Conservation (phyloP, 2,329 filamentous ascomycete species). For the Exophiala bonariae region DNA sequence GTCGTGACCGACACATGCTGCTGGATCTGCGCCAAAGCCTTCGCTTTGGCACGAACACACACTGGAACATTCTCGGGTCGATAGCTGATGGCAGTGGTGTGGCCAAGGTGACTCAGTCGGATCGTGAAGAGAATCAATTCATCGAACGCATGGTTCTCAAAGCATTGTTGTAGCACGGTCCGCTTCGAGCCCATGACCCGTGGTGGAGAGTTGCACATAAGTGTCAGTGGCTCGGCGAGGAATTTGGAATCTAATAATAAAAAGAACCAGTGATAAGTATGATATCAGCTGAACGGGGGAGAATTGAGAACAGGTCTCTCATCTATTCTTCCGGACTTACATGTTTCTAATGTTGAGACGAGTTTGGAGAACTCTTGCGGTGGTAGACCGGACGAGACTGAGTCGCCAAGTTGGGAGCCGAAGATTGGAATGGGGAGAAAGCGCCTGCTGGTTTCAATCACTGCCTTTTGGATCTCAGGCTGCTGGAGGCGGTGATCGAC, state of each 20-base stretch:
- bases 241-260: constrained; percentile 9
- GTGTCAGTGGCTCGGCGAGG: constrained; percentile 9
- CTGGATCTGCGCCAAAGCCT: constrained; percentile 5
- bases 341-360: constrained; percentile 5
- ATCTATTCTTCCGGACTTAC: no score
- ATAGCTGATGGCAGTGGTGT: constrained; percentile 7
- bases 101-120: constrained; percentile 5
- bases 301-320: no score
- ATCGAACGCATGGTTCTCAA: background rate
- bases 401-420: constrained; percentile 4
- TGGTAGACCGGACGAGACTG: background rate
- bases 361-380: constrained; percentile 7
- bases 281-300: no score
- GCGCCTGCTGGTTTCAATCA: background rate
- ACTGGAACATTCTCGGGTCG: constrained; percentile 4
- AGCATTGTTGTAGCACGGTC: constrained; percentile 1
- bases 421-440: background rate
- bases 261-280: no score
- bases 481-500: background rate
- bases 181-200: no score
- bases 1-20: background rate
- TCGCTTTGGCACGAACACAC: constrained; percentile 5
- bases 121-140: constrained; percentile 11
- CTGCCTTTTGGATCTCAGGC: background rate
- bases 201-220: background rate